phyloP scores from a whole-genome alignment of 2,329 filamentous ascomycete genomes.

The Fusarium sp. region DNA sequence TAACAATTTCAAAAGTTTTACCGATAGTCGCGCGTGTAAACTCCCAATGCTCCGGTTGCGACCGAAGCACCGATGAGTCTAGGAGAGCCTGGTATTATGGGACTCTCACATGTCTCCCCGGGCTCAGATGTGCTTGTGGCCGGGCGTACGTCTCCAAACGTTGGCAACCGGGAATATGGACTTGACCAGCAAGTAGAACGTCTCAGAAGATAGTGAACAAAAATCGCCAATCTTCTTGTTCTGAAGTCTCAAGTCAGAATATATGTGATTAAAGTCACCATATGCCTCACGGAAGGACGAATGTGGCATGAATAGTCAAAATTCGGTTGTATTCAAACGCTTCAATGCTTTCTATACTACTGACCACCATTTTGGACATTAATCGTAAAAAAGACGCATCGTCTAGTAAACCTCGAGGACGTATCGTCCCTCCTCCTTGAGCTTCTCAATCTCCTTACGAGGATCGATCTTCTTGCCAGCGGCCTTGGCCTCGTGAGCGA shows the following conservation, averaged over 20 bases:
- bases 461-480: constrained; percentile 84
- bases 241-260: too few species aligned
- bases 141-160: too few species aligned
- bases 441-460: constrained; percentile 91
- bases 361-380: constrained; percentile 35
- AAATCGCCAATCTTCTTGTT: not conserved
- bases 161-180: not conserved
- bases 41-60: not conserved
- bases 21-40: constrained; percentile 32
- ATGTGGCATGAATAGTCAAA: not conserved
- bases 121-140: not conserved
- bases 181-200: too few species aligned
- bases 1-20: constrained; percentile 29
- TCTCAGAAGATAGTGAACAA: not conserved
- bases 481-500: constrained; percentile 77
- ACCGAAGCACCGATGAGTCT: not conserved
- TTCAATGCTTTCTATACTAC: constrained; percentile 43
- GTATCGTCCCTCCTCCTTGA: constrained; percentile 95
- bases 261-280: not conserved
- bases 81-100: not conserved
- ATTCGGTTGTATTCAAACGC: constrained; percentile 37
- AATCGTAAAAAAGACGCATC: constrained; percentile 15
- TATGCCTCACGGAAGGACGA: not conserved
- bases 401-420: constrained; percentile 94
- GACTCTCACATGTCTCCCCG: not conserved